Evolutionary conservation across 176 grass and related monocot species (phyloP).

Genomic region (Eremochloa ophiuroides): DNA sequence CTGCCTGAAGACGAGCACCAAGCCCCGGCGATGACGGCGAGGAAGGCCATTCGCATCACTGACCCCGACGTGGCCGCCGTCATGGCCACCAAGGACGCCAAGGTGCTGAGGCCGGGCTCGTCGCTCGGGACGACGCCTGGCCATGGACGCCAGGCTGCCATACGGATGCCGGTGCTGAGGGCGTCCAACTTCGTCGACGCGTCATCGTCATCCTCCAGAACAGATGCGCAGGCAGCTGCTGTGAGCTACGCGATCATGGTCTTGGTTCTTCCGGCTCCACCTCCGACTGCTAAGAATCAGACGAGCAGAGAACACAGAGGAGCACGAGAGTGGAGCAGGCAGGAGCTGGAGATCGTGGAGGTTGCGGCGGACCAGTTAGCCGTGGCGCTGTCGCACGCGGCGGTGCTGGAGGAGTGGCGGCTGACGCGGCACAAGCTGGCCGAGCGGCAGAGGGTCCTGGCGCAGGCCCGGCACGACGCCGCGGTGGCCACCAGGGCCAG

Average conservation of each 20-base stretch:
- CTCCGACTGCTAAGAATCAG: neutral
- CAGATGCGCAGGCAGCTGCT: neutral
- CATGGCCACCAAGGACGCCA: conserved; percentile 35
- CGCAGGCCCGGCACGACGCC: neutral
- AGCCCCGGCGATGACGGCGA: neutral
- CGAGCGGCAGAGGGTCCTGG: neutral
- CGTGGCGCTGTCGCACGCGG: conserved; percentile 11
- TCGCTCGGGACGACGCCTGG: conserved; percentile 14
- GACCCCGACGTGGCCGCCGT: conserved; percentile 53
- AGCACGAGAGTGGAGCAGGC: neutral
- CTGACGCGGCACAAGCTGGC: conserved; percentile 8
- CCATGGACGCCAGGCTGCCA: conserved; percentile 36
- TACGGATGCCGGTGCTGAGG: conserved; percentile 55
- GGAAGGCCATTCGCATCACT: neutral
- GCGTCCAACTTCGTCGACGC: conserved; percentile 12
- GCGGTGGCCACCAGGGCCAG: neutral
- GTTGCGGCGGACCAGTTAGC: neutral
- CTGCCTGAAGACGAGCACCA: neutral
- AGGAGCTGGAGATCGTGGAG: conserved; percentile 3
- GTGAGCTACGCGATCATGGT: neutral
- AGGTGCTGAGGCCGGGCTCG: conserved; percentile 42
- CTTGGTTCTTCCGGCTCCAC: neutral
- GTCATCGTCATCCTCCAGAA: too few relatives aligned
- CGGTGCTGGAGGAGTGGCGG: conserved; percentile 7
- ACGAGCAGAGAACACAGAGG: neutral